Percentiles rank a stretch among this genome's conserved stretches.
Conservation (phyloP, 164 flowering plant species). For the Aristolochia fimbriata region DNA sequence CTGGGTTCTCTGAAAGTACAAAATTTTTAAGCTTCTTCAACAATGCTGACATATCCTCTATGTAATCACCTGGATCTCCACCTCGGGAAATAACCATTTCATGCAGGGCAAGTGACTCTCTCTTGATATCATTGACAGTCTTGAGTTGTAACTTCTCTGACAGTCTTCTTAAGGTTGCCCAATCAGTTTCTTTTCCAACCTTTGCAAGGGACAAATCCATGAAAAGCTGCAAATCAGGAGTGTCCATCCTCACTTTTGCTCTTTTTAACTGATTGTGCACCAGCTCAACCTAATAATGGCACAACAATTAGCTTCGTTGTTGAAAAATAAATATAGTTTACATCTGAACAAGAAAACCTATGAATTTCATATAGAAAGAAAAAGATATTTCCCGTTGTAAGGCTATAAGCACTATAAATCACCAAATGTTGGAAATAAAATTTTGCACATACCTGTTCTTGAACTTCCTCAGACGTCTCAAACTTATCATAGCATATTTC, state of each 20-base stretch:
- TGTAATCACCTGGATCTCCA: slow-evolving; percentile 41
- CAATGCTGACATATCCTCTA: slow-evolving; percentile 51
- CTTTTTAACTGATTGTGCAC: slow-evolving; percentile 77
- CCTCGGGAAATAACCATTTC: slow-evolving; percentile 48
- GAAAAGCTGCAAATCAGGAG: slow-evolving; percentile 46
- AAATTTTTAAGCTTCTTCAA: slow-evolving; percentile 62
- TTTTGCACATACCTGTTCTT: slow-evolving; percentile 49
- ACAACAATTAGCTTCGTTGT: background rate
- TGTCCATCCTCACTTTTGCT: slow-evolving; percentile 51
- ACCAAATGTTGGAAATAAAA: too few species aligned
- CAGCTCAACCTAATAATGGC: slow-evolving; percentile 45
- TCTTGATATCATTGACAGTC: slow-evolving; percentile 61
- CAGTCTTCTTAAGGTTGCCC: slow-evolving; percentile 41
- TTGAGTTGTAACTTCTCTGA: slow-evolving; percentile 68
- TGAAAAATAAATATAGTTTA: background rate
- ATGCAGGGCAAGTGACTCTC: slow-evolving; percentile 62
- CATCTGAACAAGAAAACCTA: too few species aligned
- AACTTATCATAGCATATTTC: slow-evolving; percentile 45
- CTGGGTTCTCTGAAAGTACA: slow-evolving; percentile 37
- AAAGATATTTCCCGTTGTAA: too few species aligned
- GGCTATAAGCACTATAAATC: too few species aligned
- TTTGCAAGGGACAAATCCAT: slow-evolving; percentile 46
- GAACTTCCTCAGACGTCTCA: slow-evolving; percentile 60
- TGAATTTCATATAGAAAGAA: too few species aligned
- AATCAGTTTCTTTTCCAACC: slow-evolving; percentile 45